These are phyloP conservation scores for Neofusicoccum sp. DNA, from an alignment of 2,329 filamentous ascomycete species.

Conservation along the genomic window DNA sequence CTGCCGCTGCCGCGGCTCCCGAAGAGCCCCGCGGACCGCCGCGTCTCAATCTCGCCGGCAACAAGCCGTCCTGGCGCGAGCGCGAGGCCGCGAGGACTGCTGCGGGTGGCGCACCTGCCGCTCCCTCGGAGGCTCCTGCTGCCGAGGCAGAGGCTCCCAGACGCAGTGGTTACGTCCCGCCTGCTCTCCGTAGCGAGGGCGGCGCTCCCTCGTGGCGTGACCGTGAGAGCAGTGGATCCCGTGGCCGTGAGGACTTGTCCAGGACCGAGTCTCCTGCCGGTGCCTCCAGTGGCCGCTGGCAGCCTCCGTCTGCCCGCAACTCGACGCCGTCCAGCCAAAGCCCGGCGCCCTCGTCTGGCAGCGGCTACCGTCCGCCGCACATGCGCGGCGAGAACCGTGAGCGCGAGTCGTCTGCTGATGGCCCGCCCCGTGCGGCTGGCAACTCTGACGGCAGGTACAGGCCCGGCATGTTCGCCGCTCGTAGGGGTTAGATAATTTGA, in stretches of 20 bases:
- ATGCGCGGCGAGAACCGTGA: conserved; percentile 19
- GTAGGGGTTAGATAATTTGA: conserved; percentile 4
- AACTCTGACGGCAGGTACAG: conserved; percentile 39
- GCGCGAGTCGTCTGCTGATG: conserved; percentile 15
- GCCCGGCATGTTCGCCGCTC: conserved; percentile 35
- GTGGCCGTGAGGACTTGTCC: conserved; percentile 25
- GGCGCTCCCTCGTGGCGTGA: conserved; percentile 37
- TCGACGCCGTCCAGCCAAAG: conserved; percentile 9
- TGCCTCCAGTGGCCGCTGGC: conserved; percentile 22
- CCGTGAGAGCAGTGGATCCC: conserved; percentile 34
- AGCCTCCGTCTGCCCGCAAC: conserved; percentile 1
- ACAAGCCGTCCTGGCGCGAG: conserved; percentile 70
- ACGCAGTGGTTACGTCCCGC: conserved; percentile 46
- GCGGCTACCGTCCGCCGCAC: conserved; percentile 19
- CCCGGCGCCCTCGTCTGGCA: conserved; percentile 1
- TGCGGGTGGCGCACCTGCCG: conserved; percentile 21
- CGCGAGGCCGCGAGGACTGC: conserved; percentile 57
- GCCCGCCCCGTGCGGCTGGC: conserved; percentile 8
- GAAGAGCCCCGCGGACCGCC: conserved; percentile 52
- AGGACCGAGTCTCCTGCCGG: conserved; percentile 35
- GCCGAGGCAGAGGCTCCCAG: conserved; percentile 37
- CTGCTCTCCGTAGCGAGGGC: conserved; percentile 39
- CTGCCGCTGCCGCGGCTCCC: conserved; percentile 19
- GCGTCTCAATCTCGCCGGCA: conserved; percentile 59
- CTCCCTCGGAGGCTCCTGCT: conserved; percentile 33